These are phyloP conservation scores for Vitis amurensis DNA, from an alignment of 164 flowering plant species.

Conservation along the genomic window DNA sequence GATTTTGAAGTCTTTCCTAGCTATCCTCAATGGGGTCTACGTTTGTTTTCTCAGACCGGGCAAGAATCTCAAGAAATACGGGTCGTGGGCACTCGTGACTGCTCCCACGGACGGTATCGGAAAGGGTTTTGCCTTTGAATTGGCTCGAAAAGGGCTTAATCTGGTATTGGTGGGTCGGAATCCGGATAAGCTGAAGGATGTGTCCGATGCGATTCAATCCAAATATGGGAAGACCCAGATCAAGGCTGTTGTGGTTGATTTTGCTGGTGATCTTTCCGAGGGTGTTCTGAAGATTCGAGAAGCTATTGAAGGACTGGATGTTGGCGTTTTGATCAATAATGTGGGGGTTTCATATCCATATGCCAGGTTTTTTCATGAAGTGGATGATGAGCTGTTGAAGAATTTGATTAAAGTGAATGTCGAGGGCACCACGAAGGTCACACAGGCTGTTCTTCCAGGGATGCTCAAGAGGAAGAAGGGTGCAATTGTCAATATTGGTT, in stretches of 20 bases:
- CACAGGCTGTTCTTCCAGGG: constrained; percentile 70
- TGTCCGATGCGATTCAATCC: constrained; percentile 46
- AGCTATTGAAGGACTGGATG: constrained; percentile 67
- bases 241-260: constrained; percentile 74
- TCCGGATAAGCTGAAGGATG: constrained; percentile 63
- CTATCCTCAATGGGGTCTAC: constrained; percentile 63
- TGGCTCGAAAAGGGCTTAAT: constrained; percentile 78
- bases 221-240: constrained; percentile 49
- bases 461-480: constrained; percentile 89
- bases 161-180: constrained; percentile 75
- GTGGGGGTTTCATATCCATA: constrained; percentile 82
- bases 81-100: constrained; percentile 93
- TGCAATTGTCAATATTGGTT: constrained; percentile 90
- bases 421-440: constrained; percentile 78
- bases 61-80: constrained; percentile 80
- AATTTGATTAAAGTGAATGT: constrained; percentile 74
- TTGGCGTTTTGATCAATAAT: constrained; percentile 79
- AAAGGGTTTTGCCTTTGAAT: constrained; percentile 73
- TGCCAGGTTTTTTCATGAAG: constrained; percentile 83
- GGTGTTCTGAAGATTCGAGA: constrained; percentile 62
- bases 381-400: constrained; percentile 59
- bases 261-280: constrained; percentile 63
- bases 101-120: constrained; percentile 98
- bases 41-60: constrained; percentile 70
- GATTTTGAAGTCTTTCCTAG: constrained; percentile 9